A percentile compares a stretch with the other conserved stretches of the same genome.
Evolutionary conservation across 257 asterid genomes (phyloP).

Genomic region (Striga asiatica): DNA sequence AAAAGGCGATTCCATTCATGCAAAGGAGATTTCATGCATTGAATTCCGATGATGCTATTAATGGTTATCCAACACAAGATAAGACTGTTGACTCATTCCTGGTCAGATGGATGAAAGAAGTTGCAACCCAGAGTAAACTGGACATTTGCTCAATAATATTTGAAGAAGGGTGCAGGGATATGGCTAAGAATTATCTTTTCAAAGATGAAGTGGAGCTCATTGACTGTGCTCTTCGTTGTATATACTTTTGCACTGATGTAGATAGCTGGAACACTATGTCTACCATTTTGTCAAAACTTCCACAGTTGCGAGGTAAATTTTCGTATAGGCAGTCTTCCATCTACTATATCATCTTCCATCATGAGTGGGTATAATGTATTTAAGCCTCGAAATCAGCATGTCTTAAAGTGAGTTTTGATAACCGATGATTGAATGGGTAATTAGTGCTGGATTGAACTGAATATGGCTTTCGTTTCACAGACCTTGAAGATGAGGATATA

Average conservation of each 20-base stretch:
- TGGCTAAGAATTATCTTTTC: conserved; percentile 39
- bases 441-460: conserved; percentile 20
- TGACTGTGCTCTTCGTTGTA: conserved; percentile 77
- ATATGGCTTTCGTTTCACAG: conserved; percentile 25
- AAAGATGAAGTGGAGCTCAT: conserved; percentile 55
- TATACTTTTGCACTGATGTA: conserved; percentile 65
- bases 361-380: background rate
- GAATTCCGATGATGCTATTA: conserved; percentile 21
- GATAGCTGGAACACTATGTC: conserved; percentile 86
- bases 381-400: background rate
- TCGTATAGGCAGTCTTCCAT: conserved; percentile 10
- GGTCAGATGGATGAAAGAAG: conserved; percentile 82
- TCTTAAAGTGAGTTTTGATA: conserved; percentile 1
- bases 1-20: conserved; percentile 78
- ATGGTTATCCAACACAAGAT: conserved; percentile 23
- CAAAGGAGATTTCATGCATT: conserved; percentile 29
- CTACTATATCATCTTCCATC: background rate
- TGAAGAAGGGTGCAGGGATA: conserved; percentile 65
- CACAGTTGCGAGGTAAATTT: conserved; percentile 50
- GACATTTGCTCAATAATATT: conserved; percentile 59
- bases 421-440: too few relatives aligned
- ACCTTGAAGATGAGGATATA: conserved; percentile 39
- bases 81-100: conserved; percentile 50
- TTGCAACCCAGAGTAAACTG: conserved; percentile 58
- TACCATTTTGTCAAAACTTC: conserved; percentile 66